These are phyloP conservation scores for Wallemia ichthyophaga DNA, from an alignment of 1,284 basidiomycete genomes.

Conservation along the genomic window DNA sequence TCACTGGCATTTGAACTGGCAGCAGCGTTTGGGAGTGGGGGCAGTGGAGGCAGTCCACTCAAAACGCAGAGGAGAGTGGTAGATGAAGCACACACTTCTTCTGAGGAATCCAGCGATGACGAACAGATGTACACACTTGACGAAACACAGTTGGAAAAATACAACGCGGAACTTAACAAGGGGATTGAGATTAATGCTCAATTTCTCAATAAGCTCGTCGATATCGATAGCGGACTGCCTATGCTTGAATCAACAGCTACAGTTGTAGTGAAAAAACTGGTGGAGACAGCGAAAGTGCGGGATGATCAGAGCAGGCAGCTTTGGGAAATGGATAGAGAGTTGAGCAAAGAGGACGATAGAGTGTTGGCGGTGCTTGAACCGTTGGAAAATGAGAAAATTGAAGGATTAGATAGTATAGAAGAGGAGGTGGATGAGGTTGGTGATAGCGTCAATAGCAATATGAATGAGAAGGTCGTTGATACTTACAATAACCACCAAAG, in stretches of 20 bases:
- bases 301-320: not conserved
- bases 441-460: no score
- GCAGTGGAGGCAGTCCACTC: not conserved
- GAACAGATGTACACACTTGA: no score
- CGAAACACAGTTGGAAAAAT: not conserved
- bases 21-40: not conserved
- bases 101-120: no score
- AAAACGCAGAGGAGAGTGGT: not conserved
- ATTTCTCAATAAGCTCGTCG: not conserved
- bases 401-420: not conserved
- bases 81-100: no score
- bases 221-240: not conserved
- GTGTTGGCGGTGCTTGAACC: not conserved
- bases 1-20: not conserved
- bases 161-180: not conserved
- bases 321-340: not conserved
- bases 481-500: no score
- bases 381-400: not conserved
- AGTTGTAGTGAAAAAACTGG: not conserved
- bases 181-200: not conserved
- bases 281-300: not conserved
- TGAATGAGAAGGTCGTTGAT: no score
- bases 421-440: not conserved
- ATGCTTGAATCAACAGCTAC: not conserved
- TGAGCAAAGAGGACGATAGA: not conserved